Base-by-base conservation (phyloP, 139 green algal genomes). In the Chlamydomonas eustigma region DNA sequence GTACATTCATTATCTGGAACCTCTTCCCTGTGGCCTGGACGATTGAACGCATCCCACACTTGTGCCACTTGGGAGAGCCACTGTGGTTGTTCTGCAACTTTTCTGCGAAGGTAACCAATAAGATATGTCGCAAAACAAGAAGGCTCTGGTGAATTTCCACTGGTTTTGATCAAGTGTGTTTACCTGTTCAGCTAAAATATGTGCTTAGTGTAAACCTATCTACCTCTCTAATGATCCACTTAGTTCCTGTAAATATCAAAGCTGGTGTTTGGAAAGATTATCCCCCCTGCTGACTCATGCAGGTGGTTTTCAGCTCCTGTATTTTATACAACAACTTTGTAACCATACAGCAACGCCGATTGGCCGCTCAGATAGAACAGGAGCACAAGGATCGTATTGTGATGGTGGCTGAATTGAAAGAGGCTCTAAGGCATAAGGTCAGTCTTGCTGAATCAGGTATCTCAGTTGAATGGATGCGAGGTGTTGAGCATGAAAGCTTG, bases 281-380 rank as follows among this genome's bases (percentile, higher is more conserved):
- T 58, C 44, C 44, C 44, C 44, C 44, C 44, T 6, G n/a, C 67
- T 52, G 3, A 25, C 3, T 39, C 72, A 39, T 50, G n/a, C 76
- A 81, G 76, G 76, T 81, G 24, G 51, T 81, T 2, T 81, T 81
- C 68, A 69, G 35, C 1, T 75, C 76, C 2, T 73, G 37, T 51
- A 81, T 81, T 68, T 65, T 81, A 37, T 81, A 76, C 76, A 76
- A 76, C 68, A 81, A 81, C 68, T 81, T 58, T 67, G 51, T 81
- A 5, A 81, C 76, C 25, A 50, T 81, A 3, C 31, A 22, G n/a
- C 67, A 81, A 38, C 67, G 76, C n/a, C 76, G 76, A 50, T 36
- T 71, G 6, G 30, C 28, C 28, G 76, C 69, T 3, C 71, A 76
- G 73, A 2, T 72, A 18, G 73, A 85, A 67, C 73, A 71, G 4